Percentiles rank a stretch among this genome's conserved stretches.
Conservation (phyloP, 257 asterid genomes). For the Rauvolfia tetraphylla region DNA sequence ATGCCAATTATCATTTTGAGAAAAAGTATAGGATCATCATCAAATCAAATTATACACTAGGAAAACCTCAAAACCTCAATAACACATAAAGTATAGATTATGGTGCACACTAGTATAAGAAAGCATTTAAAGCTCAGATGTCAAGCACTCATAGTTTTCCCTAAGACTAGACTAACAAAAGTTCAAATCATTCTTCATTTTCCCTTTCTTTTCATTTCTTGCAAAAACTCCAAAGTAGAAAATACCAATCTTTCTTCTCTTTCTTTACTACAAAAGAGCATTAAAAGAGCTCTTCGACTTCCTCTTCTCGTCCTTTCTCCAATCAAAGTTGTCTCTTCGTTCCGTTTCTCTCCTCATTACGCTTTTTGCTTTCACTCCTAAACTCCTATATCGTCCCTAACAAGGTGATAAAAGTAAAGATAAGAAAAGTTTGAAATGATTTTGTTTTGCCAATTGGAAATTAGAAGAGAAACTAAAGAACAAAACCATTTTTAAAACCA, state of each 20-base stretch:
- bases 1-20: too few relatives aligned
- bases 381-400: not conserved
- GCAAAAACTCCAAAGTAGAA: too few relatives aligned
- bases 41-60: not conserved
- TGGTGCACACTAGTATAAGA: not conserved
- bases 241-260: not conserved
- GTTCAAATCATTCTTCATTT: not conserved
- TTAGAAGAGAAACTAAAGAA: not conserved
- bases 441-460: not conserved
- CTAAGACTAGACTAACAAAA: not conserved
- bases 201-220: not conserved
- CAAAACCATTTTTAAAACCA: not conserved
- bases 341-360: not conserved
- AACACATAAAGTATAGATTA: not conserved
- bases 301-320: not conserved
- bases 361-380: not conserved
- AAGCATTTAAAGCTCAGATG: not conserved
- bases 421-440: not conserved
- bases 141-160: too few relatives aligned
- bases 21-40: too few relatives aligned
- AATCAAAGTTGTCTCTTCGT: too few relatives aligned
- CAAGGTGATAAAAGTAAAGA: not conserved
- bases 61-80: not conserved
- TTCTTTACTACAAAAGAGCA: too few relatives aligned
- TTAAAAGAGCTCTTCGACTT: not conserved